Conservation (phyloP, 169 alveolate genomes). For the Cryptosporidium baileyi region DNA sequence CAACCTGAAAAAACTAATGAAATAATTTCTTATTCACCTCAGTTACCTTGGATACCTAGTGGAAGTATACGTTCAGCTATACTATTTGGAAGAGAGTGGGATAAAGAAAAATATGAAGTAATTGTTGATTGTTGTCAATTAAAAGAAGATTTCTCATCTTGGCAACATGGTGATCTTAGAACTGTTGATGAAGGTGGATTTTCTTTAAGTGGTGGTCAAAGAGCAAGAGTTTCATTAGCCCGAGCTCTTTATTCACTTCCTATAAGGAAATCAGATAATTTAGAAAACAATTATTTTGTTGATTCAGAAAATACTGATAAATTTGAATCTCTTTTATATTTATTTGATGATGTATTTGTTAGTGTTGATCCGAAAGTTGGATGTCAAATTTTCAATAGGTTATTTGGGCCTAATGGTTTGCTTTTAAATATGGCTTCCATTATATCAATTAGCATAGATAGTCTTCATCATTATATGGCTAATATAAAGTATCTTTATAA, state of each 20-base stretch:
- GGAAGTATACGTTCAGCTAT: conserved; percentile 83
- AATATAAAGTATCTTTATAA: background rate
- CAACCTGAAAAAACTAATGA: conserved; percentile 66
- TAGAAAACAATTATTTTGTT: background rate
- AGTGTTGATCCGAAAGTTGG: conserved; percentile 65
- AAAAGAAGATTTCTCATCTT: conserved; percentile 74
- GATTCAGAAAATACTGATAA: background rate
- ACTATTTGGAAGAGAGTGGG: conserved; percentile 78
- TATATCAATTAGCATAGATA: conserved; percentile 32
- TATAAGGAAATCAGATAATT: background rate
- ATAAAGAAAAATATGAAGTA: conserved; percentile 74
- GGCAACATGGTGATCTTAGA: conserved; percentile 79
- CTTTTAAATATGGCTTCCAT: conserved; percentile 12
- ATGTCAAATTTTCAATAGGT: conserved; percentile 29
- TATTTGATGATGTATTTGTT: conserved; percentile 55
- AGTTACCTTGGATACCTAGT: conserved; percentile 83
- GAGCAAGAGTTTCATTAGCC: conserved; percentile 90
- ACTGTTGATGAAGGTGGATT: conserved; percentile 85
- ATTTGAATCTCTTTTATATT: conserved; percentile 35
- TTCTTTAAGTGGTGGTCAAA: conserved; percentile 92
- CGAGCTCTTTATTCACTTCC: conserved; percentile 86
- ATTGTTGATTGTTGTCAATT: conserved; percentile 76
- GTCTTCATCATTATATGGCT: conserved; percentile 61
- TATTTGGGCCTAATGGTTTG: conserved; percentile 55
- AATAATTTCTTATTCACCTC: conserved; percentile 79